Evolutionary conservation across 108 stramenopile species (phyloP).

Genomic region (Skeletonema tropicum): DNA sequence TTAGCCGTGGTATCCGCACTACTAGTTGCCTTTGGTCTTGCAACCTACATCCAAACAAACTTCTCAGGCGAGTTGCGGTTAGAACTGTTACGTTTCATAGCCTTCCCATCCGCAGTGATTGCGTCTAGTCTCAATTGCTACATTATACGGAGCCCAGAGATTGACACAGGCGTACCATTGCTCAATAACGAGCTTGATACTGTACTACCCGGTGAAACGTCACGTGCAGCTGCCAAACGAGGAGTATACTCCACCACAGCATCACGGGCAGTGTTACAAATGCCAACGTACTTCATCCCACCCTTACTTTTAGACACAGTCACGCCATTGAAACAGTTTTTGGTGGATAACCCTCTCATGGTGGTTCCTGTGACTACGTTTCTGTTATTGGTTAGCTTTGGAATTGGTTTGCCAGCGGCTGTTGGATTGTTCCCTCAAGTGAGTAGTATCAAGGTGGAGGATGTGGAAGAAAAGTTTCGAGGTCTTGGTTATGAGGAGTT

Average conservation of each 20-base stretch:
- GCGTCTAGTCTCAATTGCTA: constrained; percentile 54
- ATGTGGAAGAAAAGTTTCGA: constrained; percentile 59
- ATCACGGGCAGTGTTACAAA: constrained; percentile 39
- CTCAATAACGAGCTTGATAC: constrained; percentile 6
- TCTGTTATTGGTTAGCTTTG: constrained; percentile 63
- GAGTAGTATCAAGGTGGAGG: constrained; percentile 42
- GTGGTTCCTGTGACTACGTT: constrained; percentile 75
- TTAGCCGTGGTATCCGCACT: constrained; percentile 46
- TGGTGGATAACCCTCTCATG: constrained; percentile 34
- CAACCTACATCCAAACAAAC: constrained; percentile 16
- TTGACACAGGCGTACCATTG: constrained; percentile 33
- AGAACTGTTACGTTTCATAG: constrained; percentile 41
- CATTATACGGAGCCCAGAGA: constrained; percentile 47
- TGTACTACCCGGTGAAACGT: constrained; percentile 24
- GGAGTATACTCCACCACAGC: constrained; percentile 40
- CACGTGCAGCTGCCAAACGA: constrained; percentile 23
- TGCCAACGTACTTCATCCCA: constrained; percentile 49
- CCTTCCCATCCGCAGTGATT: constrained; percentile 51
- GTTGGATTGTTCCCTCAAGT: constrained; percentile 82
- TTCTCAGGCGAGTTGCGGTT: constrained; percentile 19
- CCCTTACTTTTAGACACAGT: constrained; percentile 18
- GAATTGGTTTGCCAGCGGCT: constrained; percentile 72
- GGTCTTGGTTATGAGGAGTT: constrained; percentile 24
- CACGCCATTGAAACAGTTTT: constrained; percentile 12
- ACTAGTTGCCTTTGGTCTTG: constrained; percentile 39